phyloP scores from a whole-genome alignment of 768 basidiomycete genomes.

The Amylocystis lapponica region DNA sequence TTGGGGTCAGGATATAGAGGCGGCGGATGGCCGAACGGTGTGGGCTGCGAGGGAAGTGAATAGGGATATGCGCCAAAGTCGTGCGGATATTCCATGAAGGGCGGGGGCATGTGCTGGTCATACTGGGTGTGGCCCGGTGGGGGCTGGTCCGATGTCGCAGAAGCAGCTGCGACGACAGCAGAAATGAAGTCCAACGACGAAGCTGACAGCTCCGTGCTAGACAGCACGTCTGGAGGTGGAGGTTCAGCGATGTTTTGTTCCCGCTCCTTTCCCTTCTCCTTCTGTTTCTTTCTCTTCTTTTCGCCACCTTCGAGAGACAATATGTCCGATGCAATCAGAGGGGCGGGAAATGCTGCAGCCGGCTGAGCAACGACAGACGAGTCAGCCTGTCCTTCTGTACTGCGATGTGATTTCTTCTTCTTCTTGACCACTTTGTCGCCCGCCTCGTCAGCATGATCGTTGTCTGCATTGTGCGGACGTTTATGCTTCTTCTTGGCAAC shows the following conservation, averaged over 20 bases:
- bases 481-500: slow-evolving; percentile 29
- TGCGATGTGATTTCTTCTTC: slow-evolving; percentile 28
- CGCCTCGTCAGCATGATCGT: slow-evolving; percentile 7
- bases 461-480: slow-evolving; percentile 23
- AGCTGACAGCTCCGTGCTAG: slow-evolving; percentile 28
- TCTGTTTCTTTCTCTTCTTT: slow-evolving; percentile 29
- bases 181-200: slow-evolving; percentile 56
- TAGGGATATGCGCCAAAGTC: slow-evolving; percentile 29
- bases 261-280: slow-evolving; percentile 31
- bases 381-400: slow-evolving; percentile 2
- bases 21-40: slow-evolving; percentile 21
- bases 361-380: neutral
- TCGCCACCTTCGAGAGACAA: neutral
- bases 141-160: slow-evolving; percentile 34
- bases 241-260: slow-evolving; percentile 12
- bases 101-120: slow-evolving; percentile 23
- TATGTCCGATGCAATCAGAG: neutral
- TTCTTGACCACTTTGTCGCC: slow-evolving; percentile 20
- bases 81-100: slow-evolving; percentile 21
- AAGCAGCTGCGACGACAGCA: slow-evolving; percentile 60
- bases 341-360: neutral
- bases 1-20: slow-evolving; percentile 24
- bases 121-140: slow-evolving; percentile 13
- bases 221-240: neutral
- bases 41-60: slow-evolving; percentile 22